Evolutionary conservation across 371 early-diverging fungal species (phyloP), one percentile per base, ranked within the genome.

Genomic region (Apophysomyces trapeziformis): DNA sequence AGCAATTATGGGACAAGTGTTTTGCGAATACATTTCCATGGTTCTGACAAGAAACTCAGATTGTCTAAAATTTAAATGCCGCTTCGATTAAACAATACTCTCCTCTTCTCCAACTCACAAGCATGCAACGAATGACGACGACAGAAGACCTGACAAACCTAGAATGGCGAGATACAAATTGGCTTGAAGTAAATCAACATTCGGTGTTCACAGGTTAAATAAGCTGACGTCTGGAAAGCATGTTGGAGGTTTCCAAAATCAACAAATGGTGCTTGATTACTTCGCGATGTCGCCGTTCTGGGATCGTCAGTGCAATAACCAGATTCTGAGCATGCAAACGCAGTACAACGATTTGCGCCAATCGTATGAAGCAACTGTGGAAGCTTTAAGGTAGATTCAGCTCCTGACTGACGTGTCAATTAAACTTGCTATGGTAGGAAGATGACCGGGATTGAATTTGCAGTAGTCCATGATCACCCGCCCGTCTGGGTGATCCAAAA

Each of bases 281-380:
- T 99, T 99, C 79, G 87, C 93, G 26, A 84, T 82, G 61, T 95
- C 96, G 4, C 98, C 95, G 8, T 99, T 99, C 79, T 99, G 99
- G 91, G 99, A 99, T 82, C 85, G 92, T 43, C 86, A 90, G 8
- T 96, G 94, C 78, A 95, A 96, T 72, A 99, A 99, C 73, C 99
- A 98, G 57, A 89, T 93, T 9, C 72, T 99, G 12, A 84, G 89
- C 66, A 99, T 99, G 99, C 99, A 99, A 74, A 95, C 97, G 6
- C 91, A 95, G 73, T 96, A 92, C 80, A 96, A 95, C 72, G 90
- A 89, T 58, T 73, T 96, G 14, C 83, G 92, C 54, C 88, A 89
- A 54, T 71, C 79, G 0, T 77, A 80, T 37, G 82, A 82, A 70
- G 76, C 70, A 21, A 83, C 81, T 69, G 60, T 85, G 70, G 68